Evolutionary conservation across 768 basidiomycete species (phyloP), one percentile per base, ranked within the genome.

Genomic region (Naematelia aurantialba): DNA sequence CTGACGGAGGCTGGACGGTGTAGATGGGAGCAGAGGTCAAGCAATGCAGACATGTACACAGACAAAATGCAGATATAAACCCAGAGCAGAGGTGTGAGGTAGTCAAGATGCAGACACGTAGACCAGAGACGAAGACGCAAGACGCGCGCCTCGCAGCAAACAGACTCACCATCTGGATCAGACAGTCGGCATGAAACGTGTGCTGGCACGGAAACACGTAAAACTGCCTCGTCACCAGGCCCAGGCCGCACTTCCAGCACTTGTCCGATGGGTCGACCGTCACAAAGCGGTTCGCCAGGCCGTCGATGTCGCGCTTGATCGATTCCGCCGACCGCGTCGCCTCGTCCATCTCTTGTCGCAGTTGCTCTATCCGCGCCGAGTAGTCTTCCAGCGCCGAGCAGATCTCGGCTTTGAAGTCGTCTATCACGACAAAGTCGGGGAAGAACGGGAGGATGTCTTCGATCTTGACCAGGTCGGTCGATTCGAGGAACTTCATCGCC

Each of bases 371-470:
- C 67, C 91, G 89, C 17, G 86, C 83, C 44, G 90, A 89, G 74
- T 97, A 98, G 1, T 89, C 89, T 74, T 99, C 94, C 64, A 99
- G 79, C 0, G 96, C 96, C 60, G 87, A 87, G 51, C 93, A 94
- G 65, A 98, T 98, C 78, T 98, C 94, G 68, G 94, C 89, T 76
- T 99, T 99, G 83, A 99, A 98, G 74, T 98, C 96, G 74, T 98
- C 96, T 65, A 99, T 97, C 59, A 97, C 89, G 12, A 94, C 91
- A 73, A 99, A 99, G 79, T 98, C 94, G 1, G 96, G 94, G 85
- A 99, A 98, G 85, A 98, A 99, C 4, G 96, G 96, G 17, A 99
- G 80, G 61, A 99, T 96, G 72, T 99, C 96, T 74, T 99, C 96
- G 64, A 99, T 94, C 79, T 97, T 97, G 73, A 99, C 84, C 31